phyloP scores from a whole-genome alignment of 768 basidiomycete genomes.

The Cystoderma amianthinum region DNA sequence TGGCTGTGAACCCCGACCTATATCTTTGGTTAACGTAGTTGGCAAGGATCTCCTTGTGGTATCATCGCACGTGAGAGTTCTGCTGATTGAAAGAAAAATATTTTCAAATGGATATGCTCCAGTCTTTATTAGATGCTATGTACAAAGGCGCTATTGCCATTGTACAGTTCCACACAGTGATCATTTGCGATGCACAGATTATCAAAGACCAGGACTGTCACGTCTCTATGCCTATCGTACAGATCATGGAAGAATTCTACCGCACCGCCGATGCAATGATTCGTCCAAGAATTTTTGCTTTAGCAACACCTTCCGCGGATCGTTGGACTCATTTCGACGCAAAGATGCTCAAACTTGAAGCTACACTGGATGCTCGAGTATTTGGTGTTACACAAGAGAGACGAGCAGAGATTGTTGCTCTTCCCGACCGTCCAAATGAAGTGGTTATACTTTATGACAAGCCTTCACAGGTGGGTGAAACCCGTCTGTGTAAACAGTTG shows the following conservation, averaged over 20 bases:
- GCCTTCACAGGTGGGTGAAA: conserved; percentile 22
- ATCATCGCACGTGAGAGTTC: conserved; percentile 4
- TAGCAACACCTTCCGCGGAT: conserved; percentile 20
- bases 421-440: conserved; percentile 39
- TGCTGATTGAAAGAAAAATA: too few relatives aligned
- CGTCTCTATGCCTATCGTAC: conserved; percentile 25
- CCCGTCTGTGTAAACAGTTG: conserved; percentile 39
- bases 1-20: not conserved
- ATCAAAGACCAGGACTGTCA: conserved; percentile 29
- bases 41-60: not conserved
- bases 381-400: conserved; percentile 26
- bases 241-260: conserved; percentile 41
- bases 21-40: not conserved
- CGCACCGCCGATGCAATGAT: conserved; percentile 21
- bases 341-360: conserved; percentile 30
- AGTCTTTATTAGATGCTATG: conserved; percentile 36
- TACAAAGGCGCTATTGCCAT: conserved; percentile 28
- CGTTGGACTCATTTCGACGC: conserved; percentile 20
- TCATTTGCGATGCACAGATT: conserved; percentile 34
- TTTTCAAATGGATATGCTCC: too few relatives aligned
- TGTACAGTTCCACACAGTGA: conserved; percentile 34
- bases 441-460: conserved; percentile 48
- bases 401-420: conserved; percentile 20
- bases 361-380: conserved; percentile 28
- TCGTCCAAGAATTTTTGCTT: conserved; percentile 37